Percentiles rank a stretch among this genome's conserved stretches.
phyloP scores from a whole-genome alignment of 495 filamentous ascomycete genomes.

The Hypoxylon subgilvum region DNA sequence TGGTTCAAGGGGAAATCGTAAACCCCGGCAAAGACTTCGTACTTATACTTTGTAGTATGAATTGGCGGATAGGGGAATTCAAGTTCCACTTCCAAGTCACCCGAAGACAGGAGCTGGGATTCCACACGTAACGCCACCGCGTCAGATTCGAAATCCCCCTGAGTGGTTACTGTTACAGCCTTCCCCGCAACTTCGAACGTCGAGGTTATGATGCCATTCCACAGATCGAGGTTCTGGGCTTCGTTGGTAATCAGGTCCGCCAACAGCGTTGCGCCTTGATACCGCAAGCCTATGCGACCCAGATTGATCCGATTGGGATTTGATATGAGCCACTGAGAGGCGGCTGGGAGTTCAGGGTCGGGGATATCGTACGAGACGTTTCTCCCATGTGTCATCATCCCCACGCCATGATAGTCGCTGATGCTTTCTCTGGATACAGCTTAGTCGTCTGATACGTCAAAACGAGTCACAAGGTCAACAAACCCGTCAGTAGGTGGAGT shows the following conservation, averaged over 20 bases:
- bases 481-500: constrained; percentile 42
- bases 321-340: constrained; percentile 51
- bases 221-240: constrained; percentile 47
- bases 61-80: constrained; percentile 51
- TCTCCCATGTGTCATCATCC: constrained; percentile 47
- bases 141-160: constrained; percentile 46
- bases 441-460: not conserved
- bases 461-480: not conserved
- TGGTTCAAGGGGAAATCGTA: constrained; percentile 42
- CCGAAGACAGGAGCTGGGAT: constrained; percentile 39
- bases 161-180: constrained; percentile 42
- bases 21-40: constrained; percentile 45
- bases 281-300: constrained; percentile 52
- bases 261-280: constrained; percentile 42
- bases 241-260: constrained; percentile 34
- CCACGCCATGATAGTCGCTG: constrained; percentile 38
- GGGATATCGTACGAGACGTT: constrained; percentile 53
- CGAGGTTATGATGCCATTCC: constrained; percentile 46
- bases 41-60: constrained; percentile 41
- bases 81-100: constrained; percentile 45
- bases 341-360: constrained; percentile 45
- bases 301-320: constrained; percentile 57
- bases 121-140: constrained; percentile 46
- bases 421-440: constrained; percentile 9
- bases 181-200: constrained; percentile 41